These are phyloP conservation scores for Coemansia sp. DNA, from an alignment of 192 early-diverging fungal genomes.

Conservation along the genomic window DNA sequence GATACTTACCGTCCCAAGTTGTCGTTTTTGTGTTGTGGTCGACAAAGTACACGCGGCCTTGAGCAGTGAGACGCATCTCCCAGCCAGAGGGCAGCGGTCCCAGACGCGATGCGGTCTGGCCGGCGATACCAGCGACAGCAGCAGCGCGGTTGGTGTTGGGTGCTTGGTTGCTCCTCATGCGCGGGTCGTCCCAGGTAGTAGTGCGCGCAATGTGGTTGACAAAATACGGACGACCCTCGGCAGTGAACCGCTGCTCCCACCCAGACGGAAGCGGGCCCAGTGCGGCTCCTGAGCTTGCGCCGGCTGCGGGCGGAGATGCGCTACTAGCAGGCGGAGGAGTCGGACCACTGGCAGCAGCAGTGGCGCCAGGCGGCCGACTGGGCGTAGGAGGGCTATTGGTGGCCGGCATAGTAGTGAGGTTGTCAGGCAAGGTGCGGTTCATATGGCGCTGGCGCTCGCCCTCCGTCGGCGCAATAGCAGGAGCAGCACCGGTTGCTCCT, in stretches of 20 bases:
- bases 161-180: conserved; percentile 53
- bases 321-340: conserved; percentile 3
- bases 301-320: conserved; percentile 21
- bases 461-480: conserved; percentile 62
- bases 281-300: conserved; percentile 34
- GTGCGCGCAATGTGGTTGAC: conserved; percentile 90
- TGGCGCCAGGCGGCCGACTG: conserved; percentile 10
- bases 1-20: conserved; percentile 88
- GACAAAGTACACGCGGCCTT: conserved; percentile 96
- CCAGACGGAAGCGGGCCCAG: conserved; percentile 82
- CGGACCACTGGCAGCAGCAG: conserved; percentile 19
- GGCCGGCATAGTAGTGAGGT: conserved; percentile 11
- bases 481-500: conserved; percentile 20
- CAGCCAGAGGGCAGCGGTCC: conserved; percentile 96
- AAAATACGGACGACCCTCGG: conserved; percentile 86
- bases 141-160: conserved; percentile 45
- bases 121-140: conserved; percentile 48
- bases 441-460: conserved; percentile 79
- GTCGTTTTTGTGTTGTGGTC: conserved; percentile 98
- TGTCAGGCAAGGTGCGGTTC: conserved; percentile 83
- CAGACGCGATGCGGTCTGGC: conserved; percentile 60
- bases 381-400: conserved; percentile 6
- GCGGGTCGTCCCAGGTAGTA: conserved; percentile 92
- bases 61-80: conserved; percentile 98
- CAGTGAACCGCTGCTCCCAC: conserved; percentile 79